Percentiles rank a stretch among this genome's conserved stretches.
These are phyloP conservation scores for Exidia glandulosa DNA, from an alignment of 768 basidiomycete genomes.

Conservation along the genomic window DNA sequence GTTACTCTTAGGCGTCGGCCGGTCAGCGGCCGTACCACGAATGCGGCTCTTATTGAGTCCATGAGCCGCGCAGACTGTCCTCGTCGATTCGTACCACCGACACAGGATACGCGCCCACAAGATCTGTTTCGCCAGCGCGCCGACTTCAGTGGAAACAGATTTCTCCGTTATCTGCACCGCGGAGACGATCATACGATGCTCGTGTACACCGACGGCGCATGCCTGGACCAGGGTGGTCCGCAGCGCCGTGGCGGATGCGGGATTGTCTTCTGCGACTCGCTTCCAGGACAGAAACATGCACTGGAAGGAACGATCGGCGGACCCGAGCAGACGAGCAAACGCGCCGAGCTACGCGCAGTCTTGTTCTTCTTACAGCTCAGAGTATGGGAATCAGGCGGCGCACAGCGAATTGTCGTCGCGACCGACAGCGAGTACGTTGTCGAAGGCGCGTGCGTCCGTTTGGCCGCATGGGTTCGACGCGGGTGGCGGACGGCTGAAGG, in stretches of 20 bases:
- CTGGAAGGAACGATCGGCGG: conserved; percentile 8
- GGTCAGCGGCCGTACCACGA: neutral
- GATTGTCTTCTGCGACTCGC: neutral
- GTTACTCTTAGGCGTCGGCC: neutral
- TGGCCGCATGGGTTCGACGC: conserved; percentile 14
- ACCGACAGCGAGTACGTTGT: conserved; percentile 23
- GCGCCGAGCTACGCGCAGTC: conserved; percentile 26
- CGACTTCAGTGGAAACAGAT: neutral
- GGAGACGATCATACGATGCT: conserved; percentile 1
- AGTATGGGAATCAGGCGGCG: conserved; percentile 19
- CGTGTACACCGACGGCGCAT: conserved; percentile 5
- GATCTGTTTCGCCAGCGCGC: neutral
- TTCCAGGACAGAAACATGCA: neutral
- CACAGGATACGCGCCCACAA: neutral
- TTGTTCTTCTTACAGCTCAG: conserved; percentile 14
- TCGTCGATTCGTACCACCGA: neutral
- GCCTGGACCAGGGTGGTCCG: neutral
- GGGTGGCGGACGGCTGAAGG: conserved; percentile 14
- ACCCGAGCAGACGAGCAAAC: conserved; percentile 18
- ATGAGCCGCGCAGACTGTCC: neutral
- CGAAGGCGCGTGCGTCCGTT: conserved; percentile 13
- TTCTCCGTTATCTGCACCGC: neutral
- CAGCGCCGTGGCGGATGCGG: conserved; percentile 2
- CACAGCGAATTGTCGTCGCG: conserved; percentile 20
- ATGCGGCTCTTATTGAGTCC: neutral